These are phyloP conservation scores for Septoria linicola DNA, from an alignment of 2,329 filamentous ascomycete genomes.

Conservation along the genomic window DNA sequence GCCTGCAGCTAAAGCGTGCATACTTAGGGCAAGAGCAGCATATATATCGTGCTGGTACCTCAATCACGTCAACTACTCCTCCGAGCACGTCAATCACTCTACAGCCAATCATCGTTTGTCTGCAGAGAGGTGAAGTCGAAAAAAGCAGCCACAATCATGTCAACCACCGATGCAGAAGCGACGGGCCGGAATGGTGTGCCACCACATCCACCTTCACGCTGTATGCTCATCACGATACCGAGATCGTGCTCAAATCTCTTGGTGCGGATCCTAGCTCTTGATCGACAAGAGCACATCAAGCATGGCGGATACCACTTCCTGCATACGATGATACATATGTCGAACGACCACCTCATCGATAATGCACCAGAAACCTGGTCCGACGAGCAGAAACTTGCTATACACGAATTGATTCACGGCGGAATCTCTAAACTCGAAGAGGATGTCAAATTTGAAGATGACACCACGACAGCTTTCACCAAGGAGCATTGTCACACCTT, in stretches of 20 bases:
- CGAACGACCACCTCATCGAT: not conserved
- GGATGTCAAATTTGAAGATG: not conserved
- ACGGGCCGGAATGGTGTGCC: conserved; percentile 3
- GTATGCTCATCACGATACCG: conserved; percentile 14
- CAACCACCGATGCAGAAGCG: conserved; percentile 6
- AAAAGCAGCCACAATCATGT: conserved; percentile 10
- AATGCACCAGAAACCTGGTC: conserved; percentile 3
- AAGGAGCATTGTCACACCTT: conserved; percentile 11
- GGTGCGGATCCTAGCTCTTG: conserved; percentile 3
- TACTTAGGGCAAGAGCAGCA: not conserved
- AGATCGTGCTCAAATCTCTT: conserved; percentile 13
- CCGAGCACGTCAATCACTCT: conserved; percentile 13
- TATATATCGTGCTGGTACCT: conserved; percentile 3
- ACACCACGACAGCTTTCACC: conserved; percentile 1
- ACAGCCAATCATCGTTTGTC: conserved; percentile 7
- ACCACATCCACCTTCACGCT: conserved; percentile 2
- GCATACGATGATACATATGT: not conserved
- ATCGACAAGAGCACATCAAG: conserved; percentile 5
- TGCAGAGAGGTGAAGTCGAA: conserved; percentile 4
- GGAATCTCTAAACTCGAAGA: not conserved
- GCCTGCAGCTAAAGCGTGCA: not conserved
- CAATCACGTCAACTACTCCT: conserved; percentile 12
- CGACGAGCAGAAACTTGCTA: conserved; percentile 6
- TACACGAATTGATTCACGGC: not conserved
- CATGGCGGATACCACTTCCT: conserved; percentile 13